Conservation (phyloP, 2,329 filamentous ascomycete species). For the Aschersonia sp. region DNA sequence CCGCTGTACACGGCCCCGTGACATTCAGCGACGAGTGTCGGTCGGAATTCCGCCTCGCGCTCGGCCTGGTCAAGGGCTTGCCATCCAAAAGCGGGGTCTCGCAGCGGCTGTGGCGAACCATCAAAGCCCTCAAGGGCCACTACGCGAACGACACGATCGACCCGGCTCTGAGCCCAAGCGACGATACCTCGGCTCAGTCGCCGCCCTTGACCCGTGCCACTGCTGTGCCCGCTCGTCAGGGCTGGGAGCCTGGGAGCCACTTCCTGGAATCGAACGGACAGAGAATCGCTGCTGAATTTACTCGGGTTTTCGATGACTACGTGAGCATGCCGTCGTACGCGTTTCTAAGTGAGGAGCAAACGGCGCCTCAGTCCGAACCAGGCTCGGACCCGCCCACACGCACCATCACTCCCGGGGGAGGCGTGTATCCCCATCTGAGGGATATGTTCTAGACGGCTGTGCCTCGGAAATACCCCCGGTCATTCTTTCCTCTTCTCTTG, state of each 20-base stretch:
- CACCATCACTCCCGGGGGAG: slow-evolving; percentile 13
- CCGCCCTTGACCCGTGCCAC: slow-evolving; percentile 22
- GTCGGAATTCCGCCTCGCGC: slow-evolving; percentile 65
- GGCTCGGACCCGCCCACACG: slow-evolving; percentile 7
- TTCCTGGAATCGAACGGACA: no score
- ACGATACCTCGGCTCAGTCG: slow-evolving; percentile 34
- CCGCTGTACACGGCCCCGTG: slow-evolving; percentile 59
- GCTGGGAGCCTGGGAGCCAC: no score
- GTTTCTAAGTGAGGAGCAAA: slow-evolving; percentile 15
- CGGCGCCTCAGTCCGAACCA: slow-evolving; percentile 10
- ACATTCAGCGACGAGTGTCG: slow-evolving; percentile 54
- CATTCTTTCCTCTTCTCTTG: no score
- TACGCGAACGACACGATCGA: slow-evolving; percentile 44
- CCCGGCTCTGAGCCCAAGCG: slow-evolving; percentile 39
- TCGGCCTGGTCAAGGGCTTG: slow-evolving; percentile 60
- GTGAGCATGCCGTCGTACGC: slow-evolving; percentile 15
- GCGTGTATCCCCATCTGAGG: slow-evolving; percentile 20
- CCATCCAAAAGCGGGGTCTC: slow-evolving; percentile 58
- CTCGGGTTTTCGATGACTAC: slow-evolving; percentile 25
- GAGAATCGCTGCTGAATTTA: no score
- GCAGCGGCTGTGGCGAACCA: slow-evolving; percentile 58
- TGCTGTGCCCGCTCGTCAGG: no score
- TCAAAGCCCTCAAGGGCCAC: slow-evolving; percentile 46
- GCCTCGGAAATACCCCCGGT: no score
- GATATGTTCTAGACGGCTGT: slow-evolving; percentile 18